Evolutionary conservation across 805 yeast genomes (phyloP).

Genomic region (Metschnikowia bowlesiae): DNA sequence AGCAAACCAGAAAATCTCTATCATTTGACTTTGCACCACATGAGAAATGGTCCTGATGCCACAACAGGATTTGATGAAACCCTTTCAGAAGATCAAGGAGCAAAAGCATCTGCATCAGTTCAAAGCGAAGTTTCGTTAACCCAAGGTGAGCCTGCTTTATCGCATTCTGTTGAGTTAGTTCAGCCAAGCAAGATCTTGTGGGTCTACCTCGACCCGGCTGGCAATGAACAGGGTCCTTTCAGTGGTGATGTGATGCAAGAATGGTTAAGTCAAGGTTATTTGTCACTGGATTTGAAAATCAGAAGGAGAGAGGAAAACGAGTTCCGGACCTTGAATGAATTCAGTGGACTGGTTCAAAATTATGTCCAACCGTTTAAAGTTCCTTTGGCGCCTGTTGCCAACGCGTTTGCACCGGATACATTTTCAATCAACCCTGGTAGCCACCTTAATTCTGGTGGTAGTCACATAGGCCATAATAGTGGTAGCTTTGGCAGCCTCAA

Average conservation of each 20-base stretch:
- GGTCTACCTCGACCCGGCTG: conserved; percentile 69
- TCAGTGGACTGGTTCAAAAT: conserved; percentile 47
- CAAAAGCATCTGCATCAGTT: neutral
- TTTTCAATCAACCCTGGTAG: neutral
- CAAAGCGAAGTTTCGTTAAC: neutral
- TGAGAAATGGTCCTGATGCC: conserved; percentile 1
- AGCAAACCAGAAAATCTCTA: conserved; percentile 30
- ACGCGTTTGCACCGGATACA: neutral
- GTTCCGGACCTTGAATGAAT: conserved; percentile 49
- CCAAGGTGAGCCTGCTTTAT: neutral
- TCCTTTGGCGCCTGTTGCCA: conserved; percentile 42
- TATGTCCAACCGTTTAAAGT: conserved; percentile 56
- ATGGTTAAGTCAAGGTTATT: conserved; percentile 65
- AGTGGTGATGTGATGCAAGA: conserved; percentile 68
- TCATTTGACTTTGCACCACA: conserved; percentile 31
- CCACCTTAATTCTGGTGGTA: neutral
- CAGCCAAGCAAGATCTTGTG: conserved; percentile 45
- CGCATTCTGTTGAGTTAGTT: conserved; percentile 8
- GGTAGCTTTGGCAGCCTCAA: neutral
- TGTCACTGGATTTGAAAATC: conserved; percentile 50
- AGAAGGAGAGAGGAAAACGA: conserved; percentile 53
- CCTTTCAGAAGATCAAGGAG: neutral
- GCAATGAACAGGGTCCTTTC: conserved; percentile 79
- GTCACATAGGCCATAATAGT: neutral
- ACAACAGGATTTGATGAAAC: neutral